phyloP scores from a whole-genome alignment of 768 basidiomycete species.

The Collybia sordida region DNA sequence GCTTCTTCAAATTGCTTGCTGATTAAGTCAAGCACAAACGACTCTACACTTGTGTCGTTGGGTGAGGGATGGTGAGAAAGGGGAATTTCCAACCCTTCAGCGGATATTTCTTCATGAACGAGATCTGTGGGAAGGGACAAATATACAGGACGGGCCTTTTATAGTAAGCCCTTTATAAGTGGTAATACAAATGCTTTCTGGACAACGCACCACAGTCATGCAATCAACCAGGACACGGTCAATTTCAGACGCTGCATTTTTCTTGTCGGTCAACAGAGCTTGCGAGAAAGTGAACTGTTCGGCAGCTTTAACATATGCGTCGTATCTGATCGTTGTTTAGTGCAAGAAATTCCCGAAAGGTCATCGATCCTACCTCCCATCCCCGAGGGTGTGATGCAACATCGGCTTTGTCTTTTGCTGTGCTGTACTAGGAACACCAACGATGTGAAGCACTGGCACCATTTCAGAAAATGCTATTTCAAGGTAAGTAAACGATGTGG shows the following conservation, averaged over 20 bases:
- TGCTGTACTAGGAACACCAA: slow-evolving; percentile 73
- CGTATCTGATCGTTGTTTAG: slow-evolving; percentile 46
- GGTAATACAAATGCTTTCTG: background rate
- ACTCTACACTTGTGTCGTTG: slow-evolving; percentile 60
- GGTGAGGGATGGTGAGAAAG: slow-evolving; percentile 46
- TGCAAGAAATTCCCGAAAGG: background rate
- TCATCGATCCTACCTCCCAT: slow-evolving; percentile 54
- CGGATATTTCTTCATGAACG: slow-evolving; percentile 64
- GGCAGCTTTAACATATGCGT: slow-evolving; percentile 76
- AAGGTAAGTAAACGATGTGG: background rate
- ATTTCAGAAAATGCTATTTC: slow-evolving; percentile 75
- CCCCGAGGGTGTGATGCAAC: slow-evolving; percentile 88
- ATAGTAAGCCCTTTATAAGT: background rate
- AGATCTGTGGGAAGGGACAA: slow-evolving; percentile 85
- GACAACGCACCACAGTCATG: slow-evolving; percentile 47
- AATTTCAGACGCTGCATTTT: slow-evolving; percentile 64
- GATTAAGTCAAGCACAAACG: slow-evolving; percentile 75
- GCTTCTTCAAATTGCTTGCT: slow-evolving; percentile 60
- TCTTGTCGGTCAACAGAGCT: slow-evolving; percentile 52
- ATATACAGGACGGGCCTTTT: slow-evolving; percentile 83
- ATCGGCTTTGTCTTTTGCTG: slow-evolving; percentile 73
- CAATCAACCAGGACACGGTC: slow-evolving; percentile 77
- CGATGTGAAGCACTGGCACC: slow-evolving; percentile 88
- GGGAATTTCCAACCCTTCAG: slow-evolving; percentile 59
- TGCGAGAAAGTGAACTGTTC: slow-evolving; percentile 74